Percentiles rank a stretch among this genome's conserved stretches.
Evolutionary conservation across 140 eudicot genomes (phyloP).

Genomic region (Cichorium intybus): DNA sequence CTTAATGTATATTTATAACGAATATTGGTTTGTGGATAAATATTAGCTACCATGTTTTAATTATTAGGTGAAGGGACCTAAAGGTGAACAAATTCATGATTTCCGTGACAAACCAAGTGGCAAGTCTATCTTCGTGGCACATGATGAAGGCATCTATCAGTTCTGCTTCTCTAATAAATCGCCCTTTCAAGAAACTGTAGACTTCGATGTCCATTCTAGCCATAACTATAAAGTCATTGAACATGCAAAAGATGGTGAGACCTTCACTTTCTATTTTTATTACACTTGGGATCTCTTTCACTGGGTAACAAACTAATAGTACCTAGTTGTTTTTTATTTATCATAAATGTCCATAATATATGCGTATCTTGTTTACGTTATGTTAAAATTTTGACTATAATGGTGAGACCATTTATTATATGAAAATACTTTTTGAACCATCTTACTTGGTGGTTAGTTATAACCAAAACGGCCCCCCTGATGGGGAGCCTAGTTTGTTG

Average conservation of each 20-base stretch:
- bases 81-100: slow-evolving; percentile 84
- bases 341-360: neutral
- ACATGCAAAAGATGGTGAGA: slow-evolving; percentile 94
- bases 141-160: slow-evolving; percentile 64
- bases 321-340: neutral
- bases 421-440: neutral
- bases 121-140: slow-evolving; percentile 64
- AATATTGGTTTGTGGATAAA: neutral
- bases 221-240: slow-evolving; percentile 56
- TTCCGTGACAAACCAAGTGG: slow-evolving; percentile 75
- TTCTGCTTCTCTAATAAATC: slow-evolving; percentile 86
- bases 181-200: slow-evolving; percentile 80
- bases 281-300: neutral
- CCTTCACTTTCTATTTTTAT: neutral
- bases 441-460: neutral
- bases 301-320: neutral
- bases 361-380: neutral
- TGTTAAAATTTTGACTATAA: neutral
- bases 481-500: too few relatives aligned
- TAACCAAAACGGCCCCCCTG: too few relatives aligned
- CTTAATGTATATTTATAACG: too few relatives aligned
- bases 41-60: neutral
- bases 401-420: neutral
- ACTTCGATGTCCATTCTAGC: slow-evolving; percentile 77
- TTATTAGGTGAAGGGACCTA: slow-evolving; percentile 81